Conservation (phyloP, 2,329 filamentous ascomycete genomes). For the Didymella arachidicola region DNA sequence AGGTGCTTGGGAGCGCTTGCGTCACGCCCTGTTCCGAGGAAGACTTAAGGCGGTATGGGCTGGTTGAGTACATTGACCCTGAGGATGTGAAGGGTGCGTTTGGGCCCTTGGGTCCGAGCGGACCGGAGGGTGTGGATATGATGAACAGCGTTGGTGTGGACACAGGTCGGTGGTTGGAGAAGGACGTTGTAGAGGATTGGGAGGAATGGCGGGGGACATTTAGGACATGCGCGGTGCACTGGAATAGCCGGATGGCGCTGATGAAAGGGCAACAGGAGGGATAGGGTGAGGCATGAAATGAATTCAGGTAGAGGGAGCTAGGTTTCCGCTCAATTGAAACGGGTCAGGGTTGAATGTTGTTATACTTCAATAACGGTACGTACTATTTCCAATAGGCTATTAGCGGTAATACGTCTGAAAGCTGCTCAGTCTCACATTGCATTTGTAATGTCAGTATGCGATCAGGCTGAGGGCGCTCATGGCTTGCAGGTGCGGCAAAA, state of each 20-base stretch:
- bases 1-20: conserved; percentile 1
- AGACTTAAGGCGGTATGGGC: conserved; percentile 10
- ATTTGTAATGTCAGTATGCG: background rate
- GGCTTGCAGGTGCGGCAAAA: background rate
- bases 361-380: background rate
- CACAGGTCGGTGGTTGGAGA: conserved; percentile 19
- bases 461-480: background rate
- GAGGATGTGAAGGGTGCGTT: background rate
- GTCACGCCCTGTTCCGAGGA: conserved; percentile 23
- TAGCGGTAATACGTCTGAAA: background rate
- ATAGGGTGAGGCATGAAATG: background rate
- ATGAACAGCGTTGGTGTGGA: conserved; percentile 14
- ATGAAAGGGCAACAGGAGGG: background rate
- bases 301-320: background rate
- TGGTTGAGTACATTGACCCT: conserved; percentile 15
- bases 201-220: conserved; percentile 8
- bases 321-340: background rate
- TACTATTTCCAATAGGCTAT: background rate
- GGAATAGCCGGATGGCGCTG: conserved; percentile 12
- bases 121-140: background rate
- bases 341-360: background rate
- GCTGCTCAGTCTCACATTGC: background rate
- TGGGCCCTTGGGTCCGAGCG: no score
- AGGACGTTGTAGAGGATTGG: conserved; percentile 10
- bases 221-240: conserved; percentile 1